These are phyloP conservation scores for Ogataea wickerhamii DNA, from an alignment of 805 yeast genomes.

Conservation along the genomic window DNA sequence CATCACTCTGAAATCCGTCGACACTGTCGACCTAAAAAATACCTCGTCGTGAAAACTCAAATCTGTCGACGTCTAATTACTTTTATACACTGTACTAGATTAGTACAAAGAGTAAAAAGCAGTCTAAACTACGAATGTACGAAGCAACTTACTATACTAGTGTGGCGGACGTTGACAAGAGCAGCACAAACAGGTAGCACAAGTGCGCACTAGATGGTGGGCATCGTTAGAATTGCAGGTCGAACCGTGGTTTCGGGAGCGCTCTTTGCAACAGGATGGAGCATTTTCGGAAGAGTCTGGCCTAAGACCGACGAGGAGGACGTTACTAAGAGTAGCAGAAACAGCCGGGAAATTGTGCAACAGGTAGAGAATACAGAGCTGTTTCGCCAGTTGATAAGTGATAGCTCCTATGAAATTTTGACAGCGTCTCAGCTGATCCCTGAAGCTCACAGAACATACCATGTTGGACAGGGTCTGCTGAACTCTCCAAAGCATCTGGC, in stretches of 20 bases:
- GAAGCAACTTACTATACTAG: too few relatives aligned
- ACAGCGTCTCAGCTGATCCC: conserved; percentile 50
- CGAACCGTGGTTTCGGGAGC: conserved; percentile 5
- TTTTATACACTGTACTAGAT: too few relatives aligned
- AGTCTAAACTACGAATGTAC: too few relatives aligned
- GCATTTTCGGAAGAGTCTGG: conserved; percentile 31
- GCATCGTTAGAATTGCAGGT: neutral
- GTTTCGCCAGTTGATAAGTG: conserved; percentile 24
- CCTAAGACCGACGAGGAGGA: conserved; percentile 18
- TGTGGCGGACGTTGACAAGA: too few relatives aligned
- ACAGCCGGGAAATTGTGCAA: conserved; percentile 25
- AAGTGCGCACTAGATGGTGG: too few relatives aligned
- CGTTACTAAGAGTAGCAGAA: conserved; percentile 17
- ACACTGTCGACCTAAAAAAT: too few relatives aligned
- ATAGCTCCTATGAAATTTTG: conserved; percentile 25
- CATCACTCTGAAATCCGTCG: too few relatives aligned
- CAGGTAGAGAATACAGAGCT: conserved; percentile 25
- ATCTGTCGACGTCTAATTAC: too few relatives aligned
- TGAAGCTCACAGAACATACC: conserved; percentile 53
- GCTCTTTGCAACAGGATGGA: conserved; percentile 29
- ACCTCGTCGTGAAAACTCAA: too few relatives aligned
- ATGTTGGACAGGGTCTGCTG: conserved; percentile 69
- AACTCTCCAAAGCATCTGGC: conserved; percentile 66
- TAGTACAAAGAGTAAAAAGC: too few relatives aligned
- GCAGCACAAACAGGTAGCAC: too few relatives aligned